Base-by-base conservation (phyloP, 192 early-diverging fungal genomes). In the Cetraspora pellucida region DNA sequence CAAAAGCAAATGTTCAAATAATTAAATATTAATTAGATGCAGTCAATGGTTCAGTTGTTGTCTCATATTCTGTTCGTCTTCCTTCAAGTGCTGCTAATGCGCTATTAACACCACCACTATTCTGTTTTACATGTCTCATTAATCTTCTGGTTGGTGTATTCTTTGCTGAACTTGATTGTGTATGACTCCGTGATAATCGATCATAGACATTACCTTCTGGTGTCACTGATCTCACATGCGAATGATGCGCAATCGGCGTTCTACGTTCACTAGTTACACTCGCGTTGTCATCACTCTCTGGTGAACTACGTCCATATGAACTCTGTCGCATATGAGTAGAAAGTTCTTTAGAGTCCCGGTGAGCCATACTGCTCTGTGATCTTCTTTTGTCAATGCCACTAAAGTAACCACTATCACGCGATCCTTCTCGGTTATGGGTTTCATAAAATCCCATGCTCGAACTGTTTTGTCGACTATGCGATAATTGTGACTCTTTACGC, bases 331-430 rank as follows among this genome's bases (percentile, higher is more conserved):
- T 14, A 43, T 58, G 72, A 67, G n/a, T 28, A 59, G 72, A 31
- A 45, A 74, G 10, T 23, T 74, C 72, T 74, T 59, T 74, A n/a
- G 72, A 74, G 3, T 37, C 72, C 44, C 72, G 30, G 11, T 37
- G 54, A 21, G 54, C 73, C 73, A 75, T 75, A 46, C 45, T 61
- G 8, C 27, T 55, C 10, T 59, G 45, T 30, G 60, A 63, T 72
- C 71, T 54, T 61, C 60, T 10, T 17, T 75, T 75, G 43, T 47
- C 73, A n/a, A 7, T 43, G 1, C 58, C 23, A n/a, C 73, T 49
- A 63, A 63, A 75, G 25, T 75, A 75, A 28, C 73, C 73, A 47
- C 58, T 61, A 75, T 75, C 73, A 13, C 73, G 55, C n/a, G 31
- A 28, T 19, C 37, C 30, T 10, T 73, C 31, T 5, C 16, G 11